Percentiles rank a stretch among this genome's conserved stretches.
Conservation (phyloP, 208 protist species). For the Histomonas meleagridis region DNA sequence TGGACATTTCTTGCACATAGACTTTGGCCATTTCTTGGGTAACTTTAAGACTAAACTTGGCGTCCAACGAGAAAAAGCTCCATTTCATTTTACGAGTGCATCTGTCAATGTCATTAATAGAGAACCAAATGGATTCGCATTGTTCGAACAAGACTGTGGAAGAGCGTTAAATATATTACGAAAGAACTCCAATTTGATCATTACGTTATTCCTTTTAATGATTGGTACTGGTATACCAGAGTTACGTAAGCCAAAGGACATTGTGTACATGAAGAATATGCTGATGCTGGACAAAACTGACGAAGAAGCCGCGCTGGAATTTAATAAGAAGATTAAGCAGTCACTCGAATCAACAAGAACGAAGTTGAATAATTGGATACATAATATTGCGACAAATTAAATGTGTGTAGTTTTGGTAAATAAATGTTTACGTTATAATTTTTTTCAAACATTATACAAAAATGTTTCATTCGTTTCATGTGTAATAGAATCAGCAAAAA, state of each 20-base stretch:
- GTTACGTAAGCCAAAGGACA: background rate
- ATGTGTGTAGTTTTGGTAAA: no score
- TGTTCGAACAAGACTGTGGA: background rate
- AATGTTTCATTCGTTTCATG: no score
- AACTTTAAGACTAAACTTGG: slow-evolving; percentile 81
- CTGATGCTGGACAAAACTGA: background rate
- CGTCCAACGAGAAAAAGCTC: slow-evolving; percentile 73
- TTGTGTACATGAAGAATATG: slow-evolving; percentile 31
- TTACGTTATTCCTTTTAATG: background rate
- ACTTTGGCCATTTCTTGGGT: slow-evolving; percentile 85
- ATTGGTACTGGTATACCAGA: slow-evolving; percentile 20
- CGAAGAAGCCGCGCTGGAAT: background rate
- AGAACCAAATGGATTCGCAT: background rate
- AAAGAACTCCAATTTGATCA: background rate
- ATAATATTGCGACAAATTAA: no score
- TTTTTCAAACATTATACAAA: no score
- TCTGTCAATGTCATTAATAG: slow-evolving; percentile 22
- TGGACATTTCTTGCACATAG: slow-evolving; percentile 72
- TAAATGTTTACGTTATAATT: no score
- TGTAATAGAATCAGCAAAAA: no score
- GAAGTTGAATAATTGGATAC: background rate
- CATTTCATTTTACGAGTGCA: slow-evolving; percentile 69
- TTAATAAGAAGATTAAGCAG: background rate
- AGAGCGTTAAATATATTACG: slow-evolving; percentile 20
- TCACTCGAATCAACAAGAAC: background rate